Conservation (phyloP, 1,284 basidiomycete genomes). For the Irpex lacteus region DNA sequence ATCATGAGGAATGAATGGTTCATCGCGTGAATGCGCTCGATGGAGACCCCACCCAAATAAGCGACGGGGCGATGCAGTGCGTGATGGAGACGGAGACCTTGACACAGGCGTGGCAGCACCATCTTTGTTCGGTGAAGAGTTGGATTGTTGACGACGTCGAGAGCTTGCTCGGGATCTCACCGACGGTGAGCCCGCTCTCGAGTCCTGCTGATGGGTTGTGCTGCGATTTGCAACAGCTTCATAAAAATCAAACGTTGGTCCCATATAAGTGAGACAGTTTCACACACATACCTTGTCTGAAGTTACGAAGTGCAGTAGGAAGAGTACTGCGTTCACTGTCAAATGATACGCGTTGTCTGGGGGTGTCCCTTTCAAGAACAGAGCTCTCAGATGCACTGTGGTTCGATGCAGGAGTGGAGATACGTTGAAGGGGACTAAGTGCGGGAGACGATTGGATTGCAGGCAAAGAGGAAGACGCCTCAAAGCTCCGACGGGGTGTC, state of each 20-base stretch:
- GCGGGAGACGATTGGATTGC: conserved; percentile 22
- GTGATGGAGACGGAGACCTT: conserved; percentile 36
- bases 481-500: conserved; percentile 21
- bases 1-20: conserved; percentile 47
- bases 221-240: not conserved
- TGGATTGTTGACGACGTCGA: conserved; percentile 16
- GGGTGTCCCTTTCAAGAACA: conserved; percentile 24
- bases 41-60: conserved; percentile 36
- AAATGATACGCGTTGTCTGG: conserved; percentile 38
- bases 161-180: conserved; percentile 18
- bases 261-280: not conserved
- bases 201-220: conserved; percentile 18
- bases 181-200: conserved; percentile 21
- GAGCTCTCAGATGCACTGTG: conserved; percentile 30
- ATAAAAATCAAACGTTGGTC: not conserved
- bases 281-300: conserved; percentile 25
- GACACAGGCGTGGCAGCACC: conserved; percentile 20
- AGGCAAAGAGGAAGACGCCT: conserved; percentile 27
- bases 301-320: conserved; percentile 28
- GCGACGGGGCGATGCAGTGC: conserved; percentile 43
- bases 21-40: conserved; percentile 39
- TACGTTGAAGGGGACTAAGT: conserved; percentile 9
- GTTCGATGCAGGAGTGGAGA: conserved; percentile 19
- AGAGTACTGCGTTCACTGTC: conserved; percentile 36
- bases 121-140: conserved; percentile 16